Conservation (phyloP, 2,329 filamentous ascomycete species). For the Whalleya microplaca region DNA sequence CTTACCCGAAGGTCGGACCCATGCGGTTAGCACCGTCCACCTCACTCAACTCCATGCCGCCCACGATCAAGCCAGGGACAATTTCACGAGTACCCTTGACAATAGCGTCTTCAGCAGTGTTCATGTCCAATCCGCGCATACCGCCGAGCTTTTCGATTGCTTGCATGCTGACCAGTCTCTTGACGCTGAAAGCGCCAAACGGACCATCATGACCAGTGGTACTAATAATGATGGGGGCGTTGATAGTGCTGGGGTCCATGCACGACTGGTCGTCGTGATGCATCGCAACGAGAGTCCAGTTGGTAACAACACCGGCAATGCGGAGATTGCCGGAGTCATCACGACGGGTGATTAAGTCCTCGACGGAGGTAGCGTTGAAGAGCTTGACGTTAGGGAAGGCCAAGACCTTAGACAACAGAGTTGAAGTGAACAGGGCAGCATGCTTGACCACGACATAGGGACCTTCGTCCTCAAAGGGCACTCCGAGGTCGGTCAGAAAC, state of each 20-base stretch:
- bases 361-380: slow-evolving; percentile 92
- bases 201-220: slow-evolving; percentile 91
- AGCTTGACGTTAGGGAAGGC: slow-evolving; percentile 90
- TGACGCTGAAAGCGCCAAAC: slow-evolving; percentile 89
- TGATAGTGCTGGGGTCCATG: slow-evolving; percentile 98
- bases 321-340: slow-evolving; percentile 59
- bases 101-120: slow-evolving; percentile 87
- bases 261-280: slow-evolving; percentile 89
- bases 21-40: slow-evolving; percentile 91
- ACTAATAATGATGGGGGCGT: slow-evolving; percentile 83
- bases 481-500: slow-evolving; percentile 79
- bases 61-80: slow-evolving; percentile 85
- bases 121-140: slow-evolving; percentile 95
- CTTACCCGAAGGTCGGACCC: slow-evolving; percentile 55
- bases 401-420: slow-evolving; percentile 81
- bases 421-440: slow-evolving; percentile 89
- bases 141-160: slow-evolving; percentile 81
- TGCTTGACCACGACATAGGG: slow-evolving; percentile 93
- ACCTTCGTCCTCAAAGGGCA: slow-evolving; percentile 86
- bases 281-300: slow-evolving; percentile 91
- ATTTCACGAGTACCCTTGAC: slow-evolving; percentile 91
- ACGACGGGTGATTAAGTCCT: slow-evolving; percentile 87
- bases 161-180: slow-evolving; percentile 88
- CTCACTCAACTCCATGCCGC: slow-evolving; percentile 91
- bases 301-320: slow-evolving; percentile 88